Conservation (phyloP, 805 yeast genomes). For the Monosporozyma aquatica region DNA sequence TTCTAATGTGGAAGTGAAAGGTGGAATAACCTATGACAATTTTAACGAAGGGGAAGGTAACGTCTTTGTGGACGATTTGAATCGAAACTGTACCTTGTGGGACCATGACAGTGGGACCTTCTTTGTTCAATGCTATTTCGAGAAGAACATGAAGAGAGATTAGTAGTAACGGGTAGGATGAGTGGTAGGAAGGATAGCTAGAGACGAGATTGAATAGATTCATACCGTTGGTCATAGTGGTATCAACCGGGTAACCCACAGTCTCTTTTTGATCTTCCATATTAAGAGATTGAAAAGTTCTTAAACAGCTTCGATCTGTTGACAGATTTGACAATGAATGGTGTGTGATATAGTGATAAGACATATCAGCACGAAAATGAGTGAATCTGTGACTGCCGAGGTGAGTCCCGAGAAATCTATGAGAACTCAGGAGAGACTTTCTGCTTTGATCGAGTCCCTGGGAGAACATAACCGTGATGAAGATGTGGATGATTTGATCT, state of each 20-base stretch:
- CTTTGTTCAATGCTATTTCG: slow-evolving; percentile 61
- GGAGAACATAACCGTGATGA: background rate
- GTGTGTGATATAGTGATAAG: too few species aligned
- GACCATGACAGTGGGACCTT: slow-evolving; percentile 61
- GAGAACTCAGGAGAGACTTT: slow-evolving; percentile 4
- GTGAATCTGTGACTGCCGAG: background rate
- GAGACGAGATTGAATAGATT: too few species aligned
- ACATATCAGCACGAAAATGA: too few species aligned
- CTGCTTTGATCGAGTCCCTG: slow-evolving; percentile 5
- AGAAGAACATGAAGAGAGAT: too few species aligned
- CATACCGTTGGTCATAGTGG: too few species aligned
- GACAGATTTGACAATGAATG: too few species aligned
- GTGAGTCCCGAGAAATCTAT: slow-evolving; percentile 2
- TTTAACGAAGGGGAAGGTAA: slow-evolving; percentile 24
- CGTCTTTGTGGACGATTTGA: slow-evolving; percentile 27
- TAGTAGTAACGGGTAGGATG: too few species aligned
- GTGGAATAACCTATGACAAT: slow-evolving; percentile 27
- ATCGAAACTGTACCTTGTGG: slow-evolving; percentile 54
- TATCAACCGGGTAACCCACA: too few species aligned
- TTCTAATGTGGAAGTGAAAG: slow-evolving; percentile 31
- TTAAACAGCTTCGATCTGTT: too few species aligned
- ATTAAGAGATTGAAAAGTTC: too few species aligned
- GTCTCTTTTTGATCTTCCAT: too few species aligned
- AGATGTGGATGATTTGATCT: background rate
- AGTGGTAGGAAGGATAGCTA: too few species aligned